phyloP scores from a whole-genome alignment of 495 filamentous ascomycete species.

The Podospora pseudocomata region DNA sequence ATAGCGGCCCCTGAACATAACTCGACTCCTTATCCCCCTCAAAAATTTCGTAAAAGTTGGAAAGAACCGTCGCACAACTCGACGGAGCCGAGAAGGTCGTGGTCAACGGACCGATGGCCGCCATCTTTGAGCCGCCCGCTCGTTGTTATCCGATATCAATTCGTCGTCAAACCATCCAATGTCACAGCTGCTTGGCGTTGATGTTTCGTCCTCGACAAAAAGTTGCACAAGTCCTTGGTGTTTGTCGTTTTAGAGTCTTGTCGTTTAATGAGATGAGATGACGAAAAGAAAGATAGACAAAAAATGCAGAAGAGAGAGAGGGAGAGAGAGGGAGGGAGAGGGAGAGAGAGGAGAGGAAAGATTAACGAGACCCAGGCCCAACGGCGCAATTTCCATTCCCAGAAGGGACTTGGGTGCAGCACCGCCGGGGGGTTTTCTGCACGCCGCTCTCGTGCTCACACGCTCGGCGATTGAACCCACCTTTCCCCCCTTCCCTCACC shows the following conservation, averaged over 20 bases:
- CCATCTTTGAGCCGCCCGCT: slow-evolving; percentile 28
- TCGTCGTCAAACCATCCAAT: slow-evolving; percentile 21
- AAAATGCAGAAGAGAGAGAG: neutral
- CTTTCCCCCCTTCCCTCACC: neutral
- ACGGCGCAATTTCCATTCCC: slow-evolving; percentile 3
- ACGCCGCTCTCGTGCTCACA: slow-evolving; percentile 4
- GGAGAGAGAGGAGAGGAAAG: neutral
- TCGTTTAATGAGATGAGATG: neutral
- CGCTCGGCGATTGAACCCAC: slow-evolving; percentile 4
- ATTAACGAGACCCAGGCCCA: neutral
- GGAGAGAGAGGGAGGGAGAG: too few species aligned
- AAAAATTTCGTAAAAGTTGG: neutral
- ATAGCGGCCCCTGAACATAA: slow-evolving; percentile 32
- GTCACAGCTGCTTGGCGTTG: slow-evolving; percentile 1
- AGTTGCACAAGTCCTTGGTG: slow-evolving; percentile 1
- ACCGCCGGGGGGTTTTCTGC: slow-evolving; percentile 5
- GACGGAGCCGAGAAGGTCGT: slow-evolving; percentile 30
- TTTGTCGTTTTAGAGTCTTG: neutral
- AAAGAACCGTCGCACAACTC: slow-evolving; percentile 23
- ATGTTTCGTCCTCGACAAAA: neutral
- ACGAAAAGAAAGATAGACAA: slow-evolving; percentile 1
- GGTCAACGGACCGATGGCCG: slow-evolving; percentile 32
- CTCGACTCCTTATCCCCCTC: slow-evolving; percentile 14
- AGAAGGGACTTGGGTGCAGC: neutral
- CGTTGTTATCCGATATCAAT: slow-evolving; percentile 13